Conservation (phyloP, 352 stramenopile genomes). For the Pythium chondricola region DNA sequence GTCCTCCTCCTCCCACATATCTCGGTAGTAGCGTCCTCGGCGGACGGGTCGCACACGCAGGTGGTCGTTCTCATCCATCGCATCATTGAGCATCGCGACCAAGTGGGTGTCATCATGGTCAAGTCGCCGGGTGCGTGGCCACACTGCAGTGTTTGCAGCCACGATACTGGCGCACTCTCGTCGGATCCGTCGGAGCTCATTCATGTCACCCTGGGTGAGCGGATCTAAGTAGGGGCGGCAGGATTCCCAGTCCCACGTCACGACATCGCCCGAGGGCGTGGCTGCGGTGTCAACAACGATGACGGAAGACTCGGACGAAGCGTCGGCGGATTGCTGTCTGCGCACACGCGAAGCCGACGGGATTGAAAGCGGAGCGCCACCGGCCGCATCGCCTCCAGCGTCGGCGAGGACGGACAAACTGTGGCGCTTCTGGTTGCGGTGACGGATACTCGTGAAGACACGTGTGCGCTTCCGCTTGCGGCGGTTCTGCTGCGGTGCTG, state of each 20-base stretch:
- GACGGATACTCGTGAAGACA: slow-evolving; percentile 5
- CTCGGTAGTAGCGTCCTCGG: slow-evolving; percentile 61
- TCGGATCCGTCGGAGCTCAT: slow-evolving; percentile 43
- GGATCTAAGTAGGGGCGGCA: slow-evolving; percentile 53
- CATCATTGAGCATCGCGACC: slow-evolving; percentile 38
- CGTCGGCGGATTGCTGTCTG: neutral
- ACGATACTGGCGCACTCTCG: slow-evolving; percentile 53
- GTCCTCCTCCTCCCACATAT: slow-evolving; percentile 75
- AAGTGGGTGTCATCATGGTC: slow-evolving; percentile 33
- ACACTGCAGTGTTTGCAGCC: slow-evolving; percentile 28
- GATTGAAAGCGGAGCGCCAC: no score
- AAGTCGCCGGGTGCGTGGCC: slow-evolving; percentile 5
- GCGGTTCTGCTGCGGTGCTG: neutral
- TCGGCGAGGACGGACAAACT: slow-evolving; percentile 1
- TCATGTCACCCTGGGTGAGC: slow-evolving; percentile 37
- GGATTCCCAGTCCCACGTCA: slow-evolving; percentile 58
- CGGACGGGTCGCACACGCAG: slow-evolving; percentile 27
- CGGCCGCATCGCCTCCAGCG: no score
- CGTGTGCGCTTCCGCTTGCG: slow-evolving; percentile 8
- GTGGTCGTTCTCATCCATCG: slow-evolving; percentile 4
- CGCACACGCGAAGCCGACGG: no score
- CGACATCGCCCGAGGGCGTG: slow-evolving; percentile 12
- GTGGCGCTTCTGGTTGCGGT: slow-evolving; percentile 8
- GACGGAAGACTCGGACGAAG: neutral
- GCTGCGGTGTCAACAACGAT: neutral